A percentile compares a stretch with the other conserved stretches of the same genome.
Evolutionary conservation across 2,329 filamentous ascomycete species (phyloP).

Genomic region (Botrytis cinerea): DNA sequence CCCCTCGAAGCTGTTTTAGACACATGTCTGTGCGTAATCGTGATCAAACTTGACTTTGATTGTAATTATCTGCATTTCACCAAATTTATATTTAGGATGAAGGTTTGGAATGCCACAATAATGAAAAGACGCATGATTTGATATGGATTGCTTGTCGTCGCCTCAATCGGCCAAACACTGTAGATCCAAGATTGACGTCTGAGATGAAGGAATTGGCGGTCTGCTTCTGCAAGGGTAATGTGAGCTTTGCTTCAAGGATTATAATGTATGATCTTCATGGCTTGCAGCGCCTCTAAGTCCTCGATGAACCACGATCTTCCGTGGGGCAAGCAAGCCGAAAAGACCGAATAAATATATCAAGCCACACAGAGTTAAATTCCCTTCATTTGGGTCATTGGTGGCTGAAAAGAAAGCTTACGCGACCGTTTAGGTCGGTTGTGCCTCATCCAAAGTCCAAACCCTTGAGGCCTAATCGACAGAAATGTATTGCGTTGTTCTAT

Average conservation of each 20-base stretch:
- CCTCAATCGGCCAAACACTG: neutral
- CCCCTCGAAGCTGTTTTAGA: slow-evolving; percentile 39
- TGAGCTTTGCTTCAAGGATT: slow-evolving; percentile 19
- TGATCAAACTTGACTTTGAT: slow-evolving; percentile 31
- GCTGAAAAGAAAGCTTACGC: slow-evolving; percentile 20
- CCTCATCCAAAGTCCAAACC: slow-evolving; percentile 12
- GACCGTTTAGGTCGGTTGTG: slow-evolving; percentile 26
- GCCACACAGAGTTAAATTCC: slow-evolving; percentile 29
- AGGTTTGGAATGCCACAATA: neutral
- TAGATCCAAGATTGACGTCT: slow-evolving; percentile 27
- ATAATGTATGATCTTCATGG: slow-evolving; percentile 40
- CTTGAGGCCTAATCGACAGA: slow-evolving; percentile 37
- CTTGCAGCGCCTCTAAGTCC: slow-evolving; percentile 38
- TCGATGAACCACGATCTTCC: slow-evolving; percentile 43
- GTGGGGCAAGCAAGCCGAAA: slow-evolving; percentile 30
- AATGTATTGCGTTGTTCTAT: slow-evolving; percentile 33
- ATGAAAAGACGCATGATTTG: slow-evolving; percentile 2
- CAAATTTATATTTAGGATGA: neutral
- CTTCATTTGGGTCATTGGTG: slow-evolving; percentile 24
- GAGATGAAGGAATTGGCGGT: slow-evolving; percentile 41
- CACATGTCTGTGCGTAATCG: slow-evolving; percentile 40
- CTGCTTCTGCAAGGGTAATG: slow-evolving; percentile 36
- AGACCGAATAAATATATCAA: slow-evolving; percentile 27
- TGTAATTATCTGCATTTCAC: slow-evolving; percentile 20
- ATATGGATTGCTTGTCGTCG: slow-evolving; percentile 17